Evolutionary conservation across 2,329 filamentous ascomycete species (phyloP), one percentile per base, ranked within the genome.

Genomic region (Diplocarpon rosae): DNA sequence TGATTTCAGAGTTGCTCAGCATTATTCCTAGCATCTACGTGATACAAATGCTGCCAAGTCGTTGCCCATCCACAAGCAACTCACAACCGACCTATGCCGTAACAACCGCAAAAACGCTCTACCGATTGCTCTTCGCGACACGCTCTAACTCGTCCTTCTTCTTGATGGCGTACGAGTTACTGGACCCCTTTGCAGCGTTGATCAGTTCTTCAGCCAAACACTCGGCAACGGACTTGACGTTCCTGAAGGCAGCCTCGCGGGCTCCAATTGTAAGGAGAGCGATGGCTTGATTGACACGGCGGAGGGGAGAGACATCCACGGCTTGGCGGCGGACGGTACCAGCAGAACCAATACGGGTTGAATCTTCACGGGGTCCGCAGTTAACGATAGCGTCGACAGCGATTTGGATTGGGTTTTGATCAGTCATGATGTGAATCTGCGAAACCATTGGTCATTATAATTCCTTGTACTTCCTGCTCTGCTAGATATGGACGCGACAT

Each of bases 81-180:
- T 52, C 48, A 50, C 54, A 61, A 59, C 57, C 55, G 55, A 41
- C 47, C 58, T 52, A 57, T 57, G 52, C 58, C 55, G 57, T 57
- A 53, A 54, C 54, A 57, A 59, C 49, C 48, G 52, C 46, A 51
- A 46, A 47, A 52, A 47, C 46, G 49, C 56, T 89, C 89, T 96
- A 98, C 84, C 92, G 86, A 84, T 98, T 98, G 81, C 80, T 87
- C 87, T 98, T 98, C 75, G 92, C 92, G 65, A 98, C 92, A 92
- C 92, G 92, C 85, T 98, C 92, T 76, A 98, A 75, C 85, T 98
- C 93, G 73, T 98, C 92, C 90, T 98, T 98, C 88, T 98, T 98
- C 88, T 98, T 98, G 83, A 98, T 98, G 66, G 93, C 92, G 72
- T 96, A 98, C 62, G 89, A 95, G 88, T 98, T 98, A 76, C 85